Evolutionary conservation across 345 rosid species (phyloP).

Genomic region (Citrus sp.): DNA sequence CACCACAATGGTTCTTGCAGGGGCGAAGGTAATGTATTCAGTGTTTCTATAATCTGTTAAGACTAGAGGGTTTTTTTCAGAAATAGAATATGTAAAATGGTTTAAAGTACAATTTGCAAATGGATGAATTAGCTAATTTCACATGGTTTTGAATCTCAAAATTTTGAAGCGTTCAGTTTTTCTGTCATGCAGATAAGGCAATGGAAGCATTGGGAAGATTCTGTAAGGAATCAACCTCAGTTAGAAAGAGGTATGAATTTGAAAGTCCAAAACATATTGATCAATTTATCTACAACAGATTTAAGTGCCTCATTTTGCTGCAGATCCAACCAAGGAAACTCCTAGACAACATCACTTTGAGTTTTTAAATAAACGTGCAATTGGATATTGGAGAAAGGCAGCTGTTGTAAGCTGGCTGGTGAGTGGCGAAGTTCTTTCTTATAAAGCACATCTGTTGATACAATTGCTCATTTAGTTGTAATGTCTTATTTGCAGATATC

Average conservation of each 20-base stretch:
- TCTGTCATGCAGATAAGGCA: constrained; percentile 48
- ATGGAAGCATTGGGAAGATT: constrained; percentile 80
- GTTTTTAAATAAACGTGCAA: constrained; percentile 37
- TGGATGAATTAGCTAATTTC: neutral
- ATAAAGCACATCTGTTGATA: too few species aligned
- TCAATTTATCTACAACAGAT: neutral
- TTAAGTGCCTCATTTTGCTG: neutral
- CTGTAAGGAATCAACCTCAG: neutral
- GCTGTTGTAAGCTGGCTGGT: constrained; percentile 73
- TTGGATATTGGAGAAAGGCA: constrained; percentile 63
- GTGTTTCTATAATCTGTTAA: neutral
- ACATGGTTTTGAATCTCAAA: neutral
- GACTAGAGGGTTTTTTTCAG: too few species aligned
- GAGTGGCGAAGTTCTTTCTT: constrained; percentile 17
- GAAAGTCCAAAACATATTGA: neutral
- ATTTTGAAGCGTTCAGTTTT: neutral
- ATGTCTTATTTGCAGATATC: constrained; percentile 48
- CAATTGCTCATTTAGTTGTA: too few species aligned
- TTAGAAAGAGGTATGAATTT: constrained; percentile 11
- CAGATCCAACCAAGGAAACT: constrained; percentile 16
- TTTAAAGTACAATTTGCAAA: neutral
- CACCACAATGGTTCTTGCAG: constrained; percentile 74
- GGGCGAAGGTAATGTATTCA: constrained; percentile 51
- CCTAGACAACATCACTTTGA: constrained; percentile 23
- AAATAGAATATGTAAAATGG: neutral